Evolutionary conservation across 2,329 filamentous ascomycete genomes (phyloP), one percentile per base, ranked within the genome.

Genomic region (Aspergillus persii): DNA sequence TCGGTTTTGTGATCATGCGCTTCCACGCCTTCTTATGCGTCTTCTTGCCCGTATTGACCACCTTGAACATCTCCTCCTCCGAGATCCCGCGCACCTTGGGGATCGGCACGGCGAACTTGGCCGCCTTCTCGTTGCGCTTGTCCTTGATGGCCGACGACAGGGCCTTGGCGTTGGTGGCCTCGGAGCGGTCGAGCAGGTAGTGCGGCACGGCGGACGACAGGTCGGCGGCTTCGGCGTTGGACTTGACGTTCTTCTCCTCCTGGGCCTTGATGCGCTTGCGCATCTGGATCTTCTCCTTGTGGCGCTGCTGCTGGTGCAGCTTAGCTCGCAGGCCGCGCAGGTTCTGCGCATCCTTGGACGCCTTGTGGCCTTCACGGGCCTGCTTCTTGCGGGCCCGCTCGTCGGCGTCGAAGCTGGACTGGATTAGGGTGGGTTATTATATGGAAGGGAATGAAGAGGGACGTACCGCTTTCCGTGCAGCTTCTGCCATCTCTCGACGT

Each of bases 221-320:
- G 77, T 95, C 90, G 69, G 89, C 86, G 66, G 90, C 87, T 57
- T 89, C 88, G 33, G 85, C 81, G 8, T 44, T 56, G 15, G 90
- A 91, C 81, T 98, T 96, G 82, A 98, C 88, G 74, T 97, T 96
- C 79, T 92, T 89, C 83, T 97, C 91, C 80, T 99, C 95, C 81
- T 96, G 91, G 49, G 91, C 90, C 80, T 90, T 91, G 85, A 99
- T 96, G 72, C 88, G 83, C 84, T 96, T 96, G 79, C 89, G 90
- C 89, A 96, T 93, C 84, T 96, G 92, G 75, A 96, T 96, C 89
- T 99, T 99, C 83, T 99, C 93, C 76, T 93, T 90, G 81, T 92
- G 91, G 29, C 95, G 87, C 83, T 93, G 92, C 85, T 98, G 89
- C 77, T 94, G 89, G 81, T 95, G 89, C 71, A 96, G 82, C 84